Conservation (phyloP, 164 flowering plant species). For the Buxus sempervirens region DNA sequence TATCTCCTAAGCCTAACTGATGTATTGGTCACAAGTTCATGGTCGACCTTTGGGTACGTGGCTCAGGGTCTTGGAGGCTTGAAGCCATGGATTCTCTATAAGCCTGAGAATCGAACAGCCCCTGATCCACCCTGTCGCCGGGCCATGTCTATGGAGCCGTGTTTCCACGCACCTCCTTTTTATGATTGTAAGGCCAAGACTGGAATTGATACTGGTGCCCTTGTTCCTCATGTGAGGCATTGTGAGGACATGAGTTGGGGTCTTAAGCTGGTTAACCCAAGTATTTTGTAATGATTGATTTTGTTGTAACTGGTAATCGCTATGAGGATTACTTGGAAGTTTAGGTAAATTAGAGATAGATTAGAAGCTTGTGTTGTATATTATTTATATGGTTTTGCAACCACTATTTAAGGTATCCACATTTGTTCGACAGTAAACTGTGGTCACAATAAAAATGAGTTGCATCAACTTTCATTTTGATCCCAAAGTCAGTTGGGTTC, state of each 20-base stretch:
- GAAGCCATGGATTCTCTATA: conserved; percentile 78
- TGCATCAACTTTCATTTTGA: too few species aligned
- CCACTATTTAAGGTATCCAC: too few species aligned
- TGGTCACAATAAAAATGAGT: too few species aligned
- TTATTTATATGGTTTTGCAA: too few species aligned
- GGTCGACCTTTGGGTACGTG: conserved; percentile 94
- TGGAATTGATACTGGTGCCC: conserved; percentile 60
- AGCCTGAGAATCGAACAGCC: conserved; percentile 59
- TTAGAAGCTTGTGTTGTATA: too few species aligned
- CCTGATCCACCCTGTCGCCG: conserved; percentile 75
- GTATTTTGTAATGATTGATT: too few species aligned
- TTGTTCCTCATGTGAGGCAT: conserved; percentile 80
- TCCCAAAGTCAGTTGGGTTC: too few species aligned
- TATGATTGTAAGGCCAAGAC: conserved; percentile 75
- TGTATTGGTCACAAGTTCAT: conserved; percentile 65
- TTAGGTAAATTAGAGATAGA: too few species aligned
- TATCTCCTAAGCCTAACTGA: conserved; percentile 72
- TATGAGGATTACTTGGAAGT: too few species aligned
- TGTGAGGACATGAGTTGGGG: conserved; percentile 95
- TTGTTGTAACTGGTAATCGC: too few species aligned
- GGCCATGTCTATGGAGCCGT: conserved; percentile 88
- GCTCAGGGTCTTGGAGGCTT: conserved; percentile 88
- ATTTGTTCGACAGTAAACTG: too few species aligned
- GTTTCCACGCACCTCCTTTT: conserved; percentile 89
- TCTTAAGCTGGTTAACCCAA: conserved; percentile 51